These are phyloP conservation scores for Atkinsonella hypoxylon DNA, from an alignment of 2,329 filamentous ascomycete species.

Conservation along the genomic window DNA sequence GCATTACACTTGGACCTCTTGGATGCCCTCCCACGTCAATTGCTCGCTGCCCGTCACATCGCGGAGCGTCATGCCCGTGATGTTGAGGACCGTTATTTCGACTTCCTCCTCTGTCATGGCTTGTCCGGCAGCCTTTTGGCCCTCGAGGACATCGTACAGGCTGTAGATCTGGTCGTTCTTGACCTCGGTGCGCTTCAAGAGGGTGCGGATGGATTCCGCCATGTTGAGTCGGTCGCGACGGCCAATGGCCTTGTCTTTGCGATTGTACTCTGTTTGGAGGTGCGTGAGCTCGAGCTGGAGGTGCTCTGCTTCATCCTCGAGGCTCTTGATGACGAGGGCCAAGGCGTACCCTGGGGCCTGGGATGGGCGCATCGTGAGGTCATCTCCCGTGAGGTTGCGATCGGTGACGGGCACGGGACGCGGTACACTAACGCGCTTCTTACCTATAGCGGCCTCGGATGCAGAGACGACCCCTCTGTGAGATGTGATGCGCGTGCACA, in stretches of 20 bases:
- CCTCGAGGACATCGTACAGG: conserved; percentile 74
- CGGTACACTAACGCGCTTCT: conserved; percentile 49
- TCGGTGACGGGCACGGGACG: conserved; percentile 57
- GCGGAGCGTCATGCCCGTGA: conserved; percentile 33
- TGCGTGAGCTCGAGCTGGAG: conserved; percentile 57
- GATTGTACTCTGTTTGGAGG: conserved; percentile 50
- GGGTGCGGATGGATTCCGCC: conserved; percentile 45
- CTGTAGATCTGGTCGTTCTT: conserved; percentile 74
- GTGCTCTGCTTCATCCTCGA: conserved; percentile 70
- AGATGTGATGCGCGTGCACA: conserved; percentile 42
- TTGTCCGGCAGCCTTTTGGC: conserved; percentile 55
- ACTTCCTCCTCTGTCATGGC: conserved; percentile 51
- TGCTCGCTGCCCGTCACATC: conserved; percentile 28
- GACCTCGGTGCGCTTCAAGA: conserved; percentile 53
- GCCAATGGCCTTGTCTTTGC: conserved; percentile 53
- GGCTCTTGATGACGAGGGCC: conserved; percentile 68
- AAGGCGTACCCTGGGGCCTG: conserved; percentile 62
- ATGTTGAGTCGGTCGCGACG: conserved; percentile 52
- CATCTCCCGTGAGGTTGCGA: conserved; percentile 37
- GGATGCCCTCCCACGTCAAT: conserved; percentile 30
- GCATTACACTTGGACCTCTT: conserved; percentile 12
- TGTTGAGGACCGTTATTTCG: conserved; percentile 50
- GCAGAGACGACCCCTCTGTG: conserved; percentile 27
- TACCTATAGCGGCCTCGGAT: conserved; percentile 27
- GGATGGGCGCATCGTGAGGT: conserved; percentile 50